Conservation (phyloP, 108 stramenopile genomes). For the Skeletonema menzelii region DNA sequence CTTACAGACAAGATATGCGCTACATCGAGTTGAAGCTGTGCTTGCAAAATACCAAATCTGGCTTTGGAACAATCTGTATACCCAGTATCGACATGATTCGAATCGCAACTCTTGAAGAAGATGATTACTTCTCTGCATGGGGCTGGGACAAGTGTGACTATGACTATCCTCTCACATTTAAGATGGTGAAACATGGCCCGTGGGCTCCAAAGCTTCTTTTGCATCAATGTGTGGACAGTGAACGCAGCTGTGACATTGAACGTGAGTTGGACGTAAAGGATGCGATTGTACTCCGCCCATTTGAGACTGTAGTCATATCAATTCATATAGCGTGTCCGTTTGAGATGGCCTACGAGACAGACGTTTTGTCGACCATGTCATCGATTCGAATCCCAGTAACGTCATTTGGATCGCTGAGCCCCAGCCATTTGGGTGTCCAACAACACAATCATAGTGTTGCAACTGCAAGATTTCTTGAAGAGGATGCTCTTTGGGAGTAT, state of each 20-base stretch:
- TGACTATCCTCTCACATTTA: conserved; percentile 17
- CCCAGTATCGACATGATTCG: conserved; percentile 16
- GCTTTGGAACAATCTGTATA: conserved; percentile 17
- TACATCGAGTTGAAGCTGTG: conserved; percentile 39
- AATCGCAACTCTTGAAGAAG: conserved; percentile 26
- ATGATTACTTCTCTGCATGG: conserved; percentile 9
- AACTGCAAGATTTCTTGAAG: conserved; percentile 26
- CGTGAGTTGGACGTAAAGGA: background rate
- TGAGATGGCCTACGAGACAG: conserved; percentile 29
- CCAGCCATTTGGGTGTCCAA: background rate
- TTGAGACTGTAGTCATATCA: conserved; percentile 36
- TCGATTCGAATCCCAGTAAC: conserved; percentile 35
- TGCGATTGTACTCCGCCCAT: conserved; percentile 23
- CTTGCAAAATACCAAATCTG: conserved; percentile 42
- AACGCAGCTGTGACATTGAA: background rate
- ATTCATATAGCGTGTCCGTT: conserved; percentile 36
- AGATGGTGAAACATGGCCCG: conserved; percentile 24
- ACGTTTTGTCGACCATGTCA: conserved; percentile 38
- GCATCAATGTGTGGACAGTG: background rate
- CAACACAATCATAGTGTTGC: background rate
- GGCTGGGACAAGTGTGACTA: conserved; percentile 22
- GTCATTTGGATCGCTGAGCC: background rate
- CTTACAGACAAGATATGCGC: conserved; percentile 17
- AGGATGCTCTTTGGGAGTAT: conserved; percentile 43
- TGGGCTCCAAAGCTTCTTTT: conserved; percentile 36